Evolutionary conservation across 495 filamentous ascomycete genomes (phyloP).

Genomic region (Aspergillus wentii): DNA sequence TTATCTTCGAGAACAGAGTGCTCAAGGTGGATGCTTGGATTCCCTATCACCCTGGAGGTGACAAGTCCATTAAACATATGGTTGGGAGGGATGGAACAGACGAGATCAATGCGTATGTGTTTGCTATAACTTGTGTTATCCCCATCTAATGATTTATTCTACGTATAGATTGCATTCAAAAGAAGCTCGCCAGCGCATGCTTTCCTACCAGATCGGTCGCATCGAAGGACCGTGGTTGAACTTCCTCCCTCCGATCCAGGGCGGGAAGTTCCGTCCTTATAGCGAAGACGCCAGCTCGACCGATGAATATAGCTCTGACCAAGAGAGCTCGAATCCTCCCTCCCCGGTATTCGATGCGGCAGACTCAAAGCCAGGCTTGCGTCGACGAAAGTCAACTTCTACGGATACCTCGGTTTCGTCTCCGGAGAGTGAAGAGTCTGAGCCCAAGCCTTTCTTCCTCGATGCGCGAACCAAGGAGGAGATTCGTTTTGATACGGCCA

Average conservation of each 20-base stretch:
- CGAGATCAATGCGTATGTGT: slow-evolving; percentile 82
- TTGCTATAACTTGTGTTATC: background rate
- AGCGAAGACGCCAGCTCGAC: slow-evolving; percentile 26
- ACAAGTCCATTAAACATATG: slow-evolving; percentile 91
- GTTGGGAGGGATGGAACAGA: slow-evolving; percentile 95
- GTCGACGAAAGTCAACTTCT: slow-evolving; percentile 23
- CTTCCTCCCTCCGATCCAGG: slow-evolving; percentile 89
- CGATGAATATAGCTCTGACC: slow-evolving; percentile 39
- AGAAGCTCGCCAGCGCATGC: slow-evolving; percentile 74
- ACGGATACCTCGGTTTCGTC: slow-evolving; percentile 33
- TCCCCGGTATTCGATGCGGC: slow-evolving; percentile 64
- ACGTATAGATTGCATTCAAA: slow-evolving; percentile 69
- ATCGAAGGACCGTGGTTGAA: slow-evolving; percentile 82
- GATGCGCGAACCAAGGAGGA: slow-evolving; percentile 71
- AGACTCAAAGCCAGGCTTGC: slow-evolving; percentile 29
- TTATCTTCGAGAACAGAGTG: slow-evolving; percentile 77
- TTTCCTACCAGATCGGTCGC: slow-evolving; percentile 75
- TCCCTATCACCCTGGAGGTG: slow-evolving; percentile 85
- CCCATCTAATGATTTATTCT: slow-evolving; percentile 5
- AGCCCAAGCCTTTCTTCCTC: slow-evolving; percentile 55
- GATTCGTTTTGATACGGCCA: slow-evolving; percentile 69
- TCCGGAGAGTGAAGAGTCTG: slow-evolving; percentile 17
- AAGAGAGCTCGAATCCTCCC: slow-evolving; percentile 41
- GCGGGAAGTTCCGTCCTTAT: slow-evolving; percentile 71
- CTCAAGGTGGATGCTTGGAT: slow-evolving; percentile 86